Evolutionary conservation across 106 monocot species (phyloP).

Genomic region (Allium fistulosum): DNA sequence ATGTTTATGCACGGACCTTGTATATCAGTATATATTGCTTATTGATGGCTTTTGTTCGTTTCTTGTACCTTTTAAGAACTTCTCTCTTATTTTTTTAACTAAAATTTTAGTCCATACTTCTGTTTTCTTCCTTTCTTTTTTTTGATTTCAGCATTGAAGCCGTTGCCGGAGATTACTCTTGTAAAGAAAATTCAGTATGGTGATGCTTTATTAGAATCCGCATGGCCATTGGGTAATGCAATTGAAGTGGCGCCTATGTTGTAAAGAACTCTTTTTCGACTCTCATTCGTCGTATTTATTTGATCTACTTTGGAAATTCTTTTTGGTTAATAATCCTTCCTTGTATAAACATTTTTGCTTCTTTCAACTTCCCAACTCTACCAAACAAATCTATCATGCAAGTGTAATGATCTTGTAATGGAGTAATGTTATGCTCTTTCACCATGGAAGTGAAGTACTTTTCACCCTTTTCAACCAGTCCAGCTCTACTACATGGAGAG

Average conservation of each 20-base stretch:
- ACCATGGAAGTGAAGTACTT: constrained; percentile 54
- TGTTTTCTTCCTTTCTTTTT: background rate
- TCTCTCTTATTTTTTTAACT: no score
- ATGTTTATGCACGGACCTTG: constrained; percentile 68
- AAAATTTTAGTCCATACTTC: no score
- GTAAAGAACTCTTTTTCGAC: background rate
- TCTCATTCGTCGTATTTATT: no score
- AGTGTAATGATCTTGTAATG: constrained; percentile 62
- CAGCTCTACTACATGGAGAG: constrained; percentile 74
- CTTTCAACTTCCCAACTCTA: constrained; percentile 49
- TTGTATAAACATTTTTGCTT: constrained; percentile 58
- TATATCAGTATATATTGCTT: constrained; percentile 59
- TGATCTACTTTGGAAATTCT: no score
- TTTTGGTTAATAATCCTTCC: no score
- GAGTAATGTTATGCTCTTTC: constrained; percentile 33
- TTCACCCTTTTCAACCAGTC: constrained; percentile 61
- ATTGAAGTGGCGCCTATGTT: constrained; percentile 57
- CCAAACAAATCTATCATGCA: constrained; percentile 84
- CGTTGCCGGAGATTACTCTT: constrained; percentile 73
- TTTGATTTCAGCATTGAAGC: constrained; percentile 39
- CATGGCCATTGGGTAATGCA: constrained; percentile 91
- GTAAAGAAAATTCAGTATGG: constrained; percentile 76
- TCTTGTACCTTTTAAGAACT: constrained; percentile 1
- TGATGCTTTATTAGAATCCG: constrained; percentile 66
- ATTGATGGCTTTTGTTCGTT: constrained; percentile 60